Conservation (phyloP, 1,284 basidiomycete species). For the Apiotrichum gracile region DNA sequence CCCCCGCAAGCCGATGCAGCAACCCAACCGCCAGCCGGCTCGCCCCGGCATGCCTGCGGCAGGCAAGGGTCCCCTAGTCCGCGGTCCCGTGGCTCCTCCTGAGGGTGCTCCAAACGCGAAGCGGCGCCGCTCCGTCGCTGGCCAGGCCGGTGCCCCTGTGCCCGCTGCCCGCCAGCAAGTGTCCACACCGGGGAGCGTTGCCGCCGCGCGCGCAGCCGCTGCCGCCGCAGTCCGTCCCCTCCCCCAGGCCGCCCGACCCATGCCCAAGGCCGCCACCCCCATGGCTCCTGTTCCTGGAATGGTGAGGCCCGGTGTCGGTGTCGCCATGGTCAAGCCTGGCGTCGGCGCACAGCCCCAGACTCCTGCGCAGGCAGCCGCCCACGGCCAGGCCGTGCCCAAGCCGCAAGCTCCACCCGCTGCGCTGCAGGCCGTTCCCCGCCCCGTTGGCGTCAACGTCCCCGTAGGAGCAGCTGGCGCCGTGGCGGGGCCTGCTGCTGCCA, state of each 20-base stretch:
- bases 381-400: no score
- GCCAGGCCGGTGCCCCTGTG: neutral
- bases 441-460: neutral
- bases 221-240: neutral
- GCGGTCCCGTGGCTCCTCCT: conserved; percentile 28
- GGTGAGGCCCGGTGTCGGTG: neutral
- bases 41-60: neutral
- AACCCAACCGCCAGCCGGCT: conserved; percentile 2
- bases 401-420: no score
- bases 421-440: neutral
- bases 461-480: neutral
- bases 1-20: conserved; percentile 8
- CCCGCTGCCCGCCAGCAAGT: neutral
- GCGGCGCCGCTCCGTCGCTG: conserved; percentile 26
- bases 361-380: no score
- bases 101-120: conserved; percentile 40
- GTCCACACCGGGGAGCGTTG: neutral
- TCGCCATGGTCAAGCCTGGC: neutral
- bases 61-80: conserved; percentile 31
- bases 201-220: neutral
- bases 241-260: no score
- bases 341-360: no score
- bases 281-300: no score
- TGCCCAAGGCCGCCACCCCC: no score
- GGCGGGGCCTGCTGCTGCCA: neutral